phyloP scores from a whole-genome alignment of 2,329 filamentous ascomycete species.

The Penicillium decumbens region DNA sequence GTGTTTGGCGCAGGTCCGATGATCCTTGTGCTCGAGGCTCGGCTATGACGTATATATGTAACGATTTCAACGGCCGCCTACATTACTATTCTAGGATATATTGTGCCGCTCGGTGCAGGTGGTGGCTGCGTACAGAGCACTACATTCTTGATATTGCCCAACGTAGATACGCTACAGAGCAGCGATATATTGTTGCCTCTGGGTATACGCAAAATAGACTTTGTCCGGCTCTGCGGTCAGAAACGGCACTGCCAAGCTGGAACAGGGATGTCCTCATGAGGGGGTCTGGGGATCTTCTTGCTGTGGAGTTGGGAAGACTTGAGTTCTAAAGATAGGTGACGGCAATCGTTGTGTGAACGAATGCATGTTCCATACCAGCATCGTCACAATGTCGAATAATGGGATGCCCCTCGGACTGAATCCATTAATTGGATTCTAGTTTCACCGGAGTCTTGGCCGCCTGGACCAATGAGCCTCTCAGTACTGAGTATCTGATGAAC shows the following conservation, averaged over 20 bases:
- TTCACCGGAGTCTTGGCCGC: background rate
- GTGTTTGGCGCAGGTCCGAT: background rate
- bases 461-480: background rate
- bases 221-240: slow-evolving; percentile 1
- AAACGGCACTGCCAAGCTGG: slow-evolving; percentile 7
- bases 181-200: background rate
- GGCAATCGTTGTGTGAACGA: background rate
- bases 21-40: background rate
- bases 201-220: background rate
- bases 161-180: background rate
- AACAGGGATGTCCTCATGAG: slow-evolving; percentile 7
- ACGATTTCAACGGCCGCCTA: background rate
- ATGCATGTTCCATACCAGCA: background rate
- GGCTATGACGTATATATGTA: background rate
- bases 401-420: background rate
- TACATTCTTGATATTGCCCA: background rate
- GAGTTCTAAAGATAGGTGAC: background rate
- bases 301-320: background rate
- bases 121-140: slow-evolving; percentile 9
- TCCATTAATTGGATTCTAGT: background rate
- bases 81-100: slow-evolving; percentile 7
- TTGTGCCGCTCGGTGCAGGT: background rate
- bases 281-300: background rate
- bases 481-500: background rate
- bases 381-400: background rate